phyloP scores from a whole-genome alignment of 2,329 filamentous ascomycete species.

The Trichoderma sp. region DNA sequence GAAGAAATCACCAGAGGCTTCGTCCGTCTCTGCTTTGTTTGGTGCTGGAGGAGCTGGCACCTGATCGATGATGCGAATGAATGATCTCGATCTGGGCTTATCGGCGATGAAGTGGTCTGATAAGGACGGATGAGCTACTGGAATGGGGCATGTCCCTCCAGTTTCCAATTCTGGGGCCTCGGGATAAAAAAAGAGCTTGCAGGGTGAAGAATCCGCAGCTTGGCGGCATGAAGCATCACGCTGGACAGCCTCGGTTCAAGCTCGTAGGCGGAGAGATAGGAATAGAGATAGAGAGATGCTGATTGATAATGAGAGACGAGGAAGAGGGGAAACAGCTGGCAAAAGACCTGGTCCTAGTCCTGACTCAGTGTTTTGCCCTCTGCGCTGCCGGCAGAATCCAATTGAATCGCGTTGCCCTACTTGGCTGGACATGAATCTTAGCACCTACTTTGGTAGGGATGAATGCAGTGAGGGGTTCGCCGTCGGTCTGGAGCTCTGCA shows the following conservation, averaged over 20 bases:
- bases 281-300: background rate
- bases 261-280: background rate
- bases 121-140: conserved; percentile 1
- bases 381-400: no score
- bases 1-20: background rate
- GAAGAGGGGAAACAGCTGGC: background rate
- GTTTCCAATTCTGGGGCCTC: background rate
- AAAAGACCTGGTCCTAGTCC: background rate
- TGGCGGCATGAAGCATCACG: background rate
- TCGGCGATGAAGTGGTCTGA: background rate
- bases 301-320: background rate
- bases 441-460: background rate
- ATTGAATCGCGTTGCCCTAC: background rate
- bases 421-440: background rate
- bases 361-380: background rate
- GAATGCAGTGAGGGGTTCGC: background rate
- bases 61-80: background rate
- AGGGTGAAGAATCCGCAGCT: background rate
- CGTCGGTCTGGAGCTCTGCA: background rate
- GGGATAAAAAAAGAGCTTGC: background rate
- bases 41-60: background rate
- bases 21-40: background rate
- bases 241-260: background rate
- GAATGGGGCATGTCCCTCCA: background rate
- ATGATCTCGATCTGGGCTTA: background rate